Evolutionary conservation across 345 rosid genomes (phyloP), one percentile per base, ranked within the genome.

Genomic region (Barbarea vulgaris): DNA sequence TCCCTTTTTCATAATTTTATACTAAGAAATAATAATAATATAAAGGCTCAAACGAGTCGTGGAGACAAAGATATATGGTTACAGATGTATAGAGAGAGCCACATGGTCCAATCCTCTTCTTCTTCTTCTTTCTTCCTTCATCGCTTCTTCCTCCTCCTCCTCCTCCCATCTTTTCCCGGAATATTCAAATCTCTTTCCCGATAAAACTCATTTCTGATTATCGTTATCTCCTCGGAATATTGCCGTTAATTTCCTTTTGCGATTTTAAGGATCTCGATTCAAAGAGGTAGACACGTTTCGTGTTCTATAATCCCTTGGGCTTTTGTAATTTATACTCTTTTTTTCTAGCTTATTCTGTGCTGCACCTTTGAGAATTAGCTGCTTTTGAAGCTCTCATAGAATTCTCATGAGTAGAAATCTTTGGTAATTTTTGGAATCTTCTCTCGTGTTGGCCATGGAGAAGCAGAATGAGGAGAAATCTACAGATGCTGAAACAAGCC

Each of bases 401-500:
- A 51, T 37, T 51, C 64, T 69, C 57, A 69, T 69, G 74, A 76
- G 59, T 69, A 62, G 65, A 7, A 42, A 33, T 46, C 69, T 14
- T 69, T 39, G 27, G 64, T 22, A 21, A 3, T 19, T 13, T 14
- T 11, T 21, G 69, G 69, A 76, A 21, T 68, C 56, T 37, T 56
- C 71, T 54, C 71, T 66, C 28, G 31, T 17, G 36, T 52, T 54
- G 51, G 13, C 33, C 58, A 63, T 77, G 76, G 76, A 18, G 46
- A 63, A 77, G 71, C 71, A 68, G 8, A 54, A 50, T 59, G 83
- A 74, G 56, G 85, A 74, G 24, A 52, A 44, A 37, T 79, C 77
- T 18, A 52, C 79, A 37, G 85, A 83, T 67, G 80, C 75, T 8
- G 81, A 60, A 60, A 69, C 74, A 75, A 85, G 79, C 70, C 88